Evolutionary conservation across 495 filamentous ascomycete species (phyloP).

Genomic region (Podospora bellae-mahoneyi): DNA sequence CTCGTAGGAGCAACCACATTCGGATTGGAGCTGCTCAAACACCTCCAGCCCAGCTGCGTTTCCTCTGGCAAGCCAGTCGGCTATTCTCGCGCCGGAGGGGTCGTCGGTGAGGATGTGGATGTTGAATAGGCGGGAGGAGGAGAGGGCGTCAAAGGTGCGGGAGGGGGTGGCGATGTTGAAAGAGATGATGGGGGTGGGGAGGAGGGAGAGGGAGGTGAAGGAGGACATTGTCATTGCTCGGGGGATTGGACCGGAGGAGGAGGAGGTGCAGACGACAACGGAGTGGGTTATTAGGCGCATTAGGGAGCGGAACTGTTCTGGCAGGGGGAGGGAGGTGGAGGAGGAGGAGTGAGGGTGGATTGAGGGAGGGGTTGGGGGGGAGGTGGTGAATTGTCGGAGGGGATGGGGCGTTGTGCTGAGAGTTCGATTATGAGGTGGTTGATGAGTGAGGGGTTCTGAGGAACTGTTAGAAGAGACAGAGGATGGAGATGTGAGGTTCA

Average conservation of each 20-base stretch:
- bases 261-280: slow-evolving; percentile 67
- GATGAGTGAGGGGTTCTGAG: not conserved
- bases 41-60: slow-evolving; percentile 31
- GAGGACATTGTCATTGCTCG: slow-evolving; percentile 78
- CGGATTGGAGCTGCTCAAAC: slow-evolving; percentile 30
- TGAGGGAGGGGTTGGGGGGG: slow-evolving; percentile 17
- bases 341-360: slow-evolving; percentile 16
- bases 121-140: slow-evolving; percentile 40
- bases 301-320: slow-evolving; percentile 51
- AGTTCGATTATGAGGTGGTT: not conserved
- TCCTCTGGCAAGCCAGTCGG: slow-evolving; percentile 42
- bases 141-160: slow-evolving; percentile 64
- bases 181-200: slow-evolving; percentile 63
- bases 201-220: slow-evolving; percentile 70
- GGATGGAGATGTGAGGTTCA: not conserved
- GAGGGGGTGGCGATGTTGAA: slow-evolving; percentile 78
- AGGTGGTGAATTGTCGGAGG: slow-evolving; percentile 10
- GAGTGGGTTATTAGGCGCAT: slow-evolving; percentile 72
- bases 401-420: slow-evolving; percentile 14
- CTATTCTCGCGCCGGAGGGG: slow-evolving; percentile 40
- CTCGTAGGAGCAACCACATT: slow-evolving; percentile 23
- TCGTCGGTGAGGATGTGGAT: slow-evolving; percentile 48
- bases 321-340: slow-evolving; percentile 19
- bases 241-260: slow-evolving; percentile 28
- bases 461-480: not conserved